Conservation (phyloP, 441 rosid species). For the Erysimum cheiri region DNA sequence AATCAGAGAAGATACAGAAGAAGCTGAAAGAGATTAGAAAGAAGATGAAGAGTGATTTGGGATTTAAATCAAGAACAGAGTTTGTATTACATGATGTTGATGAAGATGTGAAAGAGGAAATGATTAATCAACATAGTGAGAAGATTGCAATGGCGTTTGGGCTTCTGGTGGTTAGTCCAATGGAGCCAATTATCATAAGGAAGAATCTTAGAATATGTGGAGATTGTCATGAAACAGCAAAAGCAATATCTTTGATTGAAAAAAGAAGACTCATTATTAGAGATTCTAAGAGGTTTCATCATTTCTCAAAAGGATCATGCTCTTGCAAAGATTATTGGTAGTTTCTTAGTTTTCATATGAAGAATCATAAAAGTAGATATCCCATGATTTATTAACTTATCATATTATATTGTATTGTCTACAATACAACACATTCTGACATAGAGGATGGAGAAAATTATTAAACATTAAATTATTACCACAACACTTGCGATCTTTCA, state of each 20-base stretch:
- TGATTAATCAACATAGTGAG: constrained; percentile 57
- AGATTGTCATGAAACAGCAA: constrained; percentile 55
- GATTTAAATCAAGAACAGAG: constrained; percentile 50
- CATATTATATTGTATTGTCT: neutral
- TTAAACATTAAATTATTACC: constrained; percentile 12
- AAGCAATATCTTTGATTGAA: constrained; percentile 50
- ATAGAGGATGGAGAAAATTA: neutral
- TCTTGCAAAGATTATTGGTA: constrained; percentile 61
- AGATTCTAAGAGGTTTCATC: constrained; percentile 63
- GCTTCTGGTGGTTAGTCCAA: constrained; percentile 47
- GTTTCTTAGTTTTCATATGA: neutral
- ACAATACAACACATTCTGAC: neutral
- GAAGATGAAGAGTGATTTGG: constrained; percentile 46
- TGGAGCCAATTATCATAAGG: constrained; percentile 46
- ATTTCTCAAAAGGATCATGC: constrained; percentile 52
- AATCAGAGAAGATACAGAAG: constrained; percentile 47
- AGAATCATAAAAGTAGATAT: neutral
- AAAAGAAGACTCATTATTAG: constrained; percentile 52
- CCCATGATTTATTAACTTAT: neutral
- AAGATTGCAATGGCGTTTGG: constrained; percentile 61
- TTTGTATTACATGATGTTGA: constrained; percentile 60
- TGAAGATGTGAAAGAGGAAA: constrained; percentile 57
- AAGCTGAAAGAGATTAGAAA: constrained; percentile 49
- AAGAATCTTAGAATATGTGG: constrained; percentile 62
- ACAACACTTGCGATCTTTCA: constrained; percentile 2